Evolutionary conservation across 2,329 filamentous ascomycete species (phyloP), one percentile per base, ranked within the genome.

Genomic region (Neurospora sp.): DNA sequence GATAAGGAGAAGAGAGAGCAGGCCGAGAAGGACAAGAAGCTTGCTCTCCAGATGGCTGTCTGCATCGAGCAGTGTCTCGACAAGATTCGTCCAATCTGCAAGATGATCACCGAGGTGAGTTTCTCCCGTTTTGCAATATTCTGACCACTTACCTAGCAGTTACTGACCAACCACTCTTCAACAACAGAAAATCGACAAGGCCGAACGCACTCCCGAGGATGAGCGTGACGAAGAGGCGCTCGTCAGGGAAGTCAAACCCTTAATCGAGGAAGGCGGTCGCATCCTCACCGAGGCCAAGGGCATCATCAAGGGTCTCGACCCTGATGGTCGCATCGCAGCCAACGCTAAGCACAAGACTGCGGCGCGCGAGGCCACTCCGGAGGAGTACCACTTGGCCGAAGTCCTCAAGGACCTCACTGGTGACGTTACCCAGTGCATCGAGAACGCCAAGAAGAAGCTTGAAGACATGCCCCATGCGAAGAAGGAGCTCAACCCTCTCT

Each of bases 391-490:
- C 71, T 88, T 97, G 17, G 93, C 94, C 4, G 93, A 97, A 70
- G 82, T 90, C 10, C 87, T 97, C 74, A 96, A 97, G 83, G 92
- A 93, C 82, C 85, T 97, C 71, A 95, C 93, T 0, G 90, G 90
- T 23, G 90, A 88, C 36, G 91, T 97, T 28, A 90, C 91, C 66
- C 89, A 90, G 76, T 92, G 90, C 33, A 95, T 97, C 75, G 93
- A 97, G 77, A 89, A 91, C 73, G 91, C 92, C 36, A 96, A 94
- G 88, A 92, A 91, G 83, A 97, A 92, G 84, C 91, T 97, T 72
- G 89, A 91, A 77, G 91, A 92, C 77, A 96, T 97, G 92, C 93
- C 94, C 6, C 91, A 96, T 74, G 94, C 93, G 62, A 96, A 97
- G 90, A 95, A 97, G 86, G 90, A 95, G 83, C 86, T 97, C 71